These are phyloP conservation scores for Diaporthe sp. DNA, from an alignment of 2,329 filamentous ascomycete species.

Conservation along the genomic window DNA sequence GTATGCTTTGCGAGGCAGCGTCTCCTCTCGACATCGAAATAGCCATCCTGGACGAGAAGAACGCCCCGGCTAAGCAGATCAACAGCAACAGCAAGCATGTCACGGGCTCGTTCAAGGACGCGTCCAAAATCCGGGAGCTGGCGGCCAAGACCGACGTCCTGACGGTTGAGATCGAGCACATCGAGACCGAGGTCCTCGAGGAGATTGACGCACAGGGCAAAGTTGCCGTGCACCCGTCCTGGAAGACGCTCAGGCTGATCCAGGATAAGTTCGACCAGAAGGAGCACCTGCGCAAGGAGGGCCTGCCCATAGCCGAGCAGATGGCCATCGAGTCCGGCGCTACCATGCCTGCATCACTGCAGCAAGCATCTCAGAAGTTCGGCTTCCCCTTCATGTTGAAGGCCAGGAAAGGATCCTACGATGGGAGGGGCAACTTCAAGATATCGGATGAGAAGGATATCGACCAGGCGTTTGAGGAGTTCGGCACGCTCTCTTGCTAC, in stretches of 20 bases:
- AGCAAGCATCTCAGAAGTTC: constrained; percentile 72
- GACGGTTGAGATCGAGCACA: constrained; percentile 96
- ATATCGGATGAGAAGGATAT: constrained; percentile 61
- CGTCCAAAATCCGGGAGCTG: constrained; percentile 82
- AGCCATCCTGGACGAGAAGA: constrained; percentile 82
- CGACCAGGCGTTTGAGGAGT: constrained; percentile 74
- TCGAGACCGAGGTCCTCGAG: constrained; percentile 90
- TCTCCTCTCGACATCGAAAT: constrained; percentile 80
- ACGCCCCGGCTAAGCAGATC: constrained; percentile 87
- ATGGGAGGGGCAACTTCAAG: constrained; percentile 81
- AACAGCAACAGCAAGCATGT: constrained; percentile 82
- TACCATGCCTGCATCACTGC: constrained; percentile 72
- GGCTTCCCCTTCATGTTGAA: constrained; percentile 95
- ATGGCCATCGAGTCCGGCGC: constrained; percentile 70
- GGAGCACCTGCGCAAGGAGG: constrained; percentile 77
- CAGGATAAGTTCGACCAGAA: constrained; percentile 97
- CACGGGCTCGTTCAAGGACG: constrained; percentile 89
- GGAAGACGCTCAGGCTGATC: constrained; percentile 87
- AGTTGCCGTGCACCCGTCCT: constrained; percentile 82
- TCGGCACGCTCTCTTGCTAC: constrained; percentile 82
- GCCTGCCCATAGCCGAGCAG: constrained; percentile 81
- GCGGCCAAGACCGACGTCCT: constrained; percentile 83
- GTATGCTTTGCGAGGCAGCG: constrained; percentile 94
- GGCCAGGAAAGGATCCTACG: constrained; percentile 89
- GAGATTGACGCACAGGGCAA: constrained; percentile 78